Conservation (phyloP, 1,284 basidiomycete species). For the Trametes hirsuta region DNA sequence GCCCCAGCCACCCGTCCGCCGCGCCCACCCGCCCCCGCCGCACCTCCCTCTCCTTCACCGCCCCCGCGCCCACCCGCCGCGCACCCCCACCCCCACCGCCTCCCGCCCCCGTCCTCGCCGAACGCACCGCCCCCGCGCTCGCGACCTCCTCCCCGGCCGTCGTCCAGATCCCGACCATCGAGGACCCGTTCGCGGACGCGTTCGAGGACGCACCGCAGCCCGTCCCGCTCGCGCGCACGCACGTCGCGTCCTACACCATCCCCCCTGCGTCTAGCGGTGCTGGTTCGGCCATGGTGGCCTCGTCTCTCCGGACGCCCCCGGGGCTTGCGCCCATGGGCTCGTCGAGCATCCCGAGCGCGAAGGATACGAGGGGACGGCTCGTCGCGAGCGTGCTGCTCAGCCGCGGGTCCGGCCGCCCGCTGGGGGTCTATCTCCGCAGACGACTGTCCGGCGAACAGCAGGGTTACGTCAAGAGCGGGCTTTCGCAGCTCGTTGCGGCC, state of each 20-base stretch:
- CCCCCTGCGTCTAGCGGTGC: constrained; percentile 5
- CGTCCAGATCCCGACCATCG: constrained; percentile 16
- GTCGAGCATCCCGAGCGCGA: constrained; percentile 10
- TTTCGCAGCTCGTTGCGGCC: constrained; percentile 31
- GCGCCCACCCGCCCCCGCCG: constrained; percentile 17
- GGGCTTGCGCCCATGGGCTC: not conserved
- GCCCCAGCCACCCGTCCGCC: constrained; percentile 7
- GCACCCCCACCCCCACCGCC: constrained; percentile 28
- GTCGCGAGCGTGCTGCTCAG: constrained; percentile 34
- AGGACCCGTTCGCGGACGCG: constrained; percentile 35
- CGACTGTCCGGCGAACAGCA: constrained; percentile 23
- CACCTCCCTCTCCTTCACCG: constrained; percentile 13
- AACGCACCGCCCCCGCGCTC: constrained; percentile 17
- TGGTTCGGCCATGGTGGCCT: not conserved
- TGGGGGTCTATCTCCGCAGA: constrained; percentile 26
- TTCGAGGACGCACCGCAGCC: constrained; percentile 13
- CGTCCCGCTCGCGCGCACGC: constrained; percentile 18
- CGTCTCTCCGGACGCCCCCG: constrained; percentile 15
- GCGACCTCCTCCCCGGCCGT: constrained; percentile 3
- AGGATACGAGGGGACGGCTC: constrained; percentile 27
- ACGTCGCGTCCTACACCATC: constrained; percentile 18
- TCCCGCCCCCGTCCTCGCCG: constrained; percentile 18
- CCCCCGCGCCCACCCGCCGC: constrained; percentile 22
- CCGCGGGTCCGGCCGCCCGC: constrained; percentile 29
- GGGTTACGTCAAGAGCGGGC: constrained; percentile 33